Evolutionary conservation across 768 basidiomycete genomes (phyloP).

Genomic region (Hygrocybe punicea): DNA sequence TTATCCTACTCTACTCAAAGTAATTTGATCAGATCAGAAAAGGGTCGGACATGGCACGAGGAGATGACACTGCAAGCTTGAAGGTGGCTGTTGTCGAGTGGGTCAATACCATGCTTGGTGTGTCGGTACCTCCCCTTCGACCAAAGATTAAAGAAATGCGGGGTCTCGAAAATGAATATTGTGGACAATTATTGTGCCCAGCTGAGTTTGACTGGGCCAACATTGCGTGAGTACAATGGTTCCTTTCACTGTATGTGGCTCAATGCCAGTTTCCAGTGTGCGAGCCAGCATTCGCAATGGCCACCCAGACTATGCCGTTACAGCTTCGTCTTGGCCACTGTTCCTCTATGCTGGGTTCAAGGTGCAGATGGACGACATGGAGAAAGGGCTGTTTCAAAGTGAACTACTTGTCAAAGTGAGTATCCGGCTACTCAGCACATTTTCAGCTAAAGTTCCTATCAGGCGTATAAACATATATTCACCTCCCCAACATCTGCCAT

Average conservation of each 20-base stretch:
- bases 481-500: neutral
- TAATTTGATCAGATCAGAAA: conserved; percentile 1
- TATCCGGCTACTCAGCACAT: neutral
- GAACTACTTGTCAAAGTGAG: conserved; percentile 11
- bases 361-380: neutral
- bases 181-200: conserved; percentile 17
- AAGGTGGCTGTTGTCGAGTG: conserved; percentile 7
- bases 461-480: conserved; percentile 6
- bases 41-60: conserved; percentile 9
- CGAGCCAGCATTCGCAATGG: conserved; percentile 10
- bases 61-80: conserved; percentile 10
- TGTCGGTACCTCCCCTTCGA: neutral
- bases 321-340: conserved; percentile 10
- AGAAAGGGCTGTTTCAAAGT: conserved; percentile 12
- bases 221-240: conserved; percentile 9
- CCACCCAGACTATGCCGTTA: conserved; percentile 8
- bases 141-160: conserved; percentile 8
- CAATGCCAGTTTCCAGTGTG: neutral
- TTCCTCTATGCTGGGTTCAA: conserved; percentile 7
- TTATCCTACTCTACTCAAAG: neutral
- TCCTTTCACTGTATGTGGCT: neutral
- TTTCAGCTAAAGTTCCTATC: neutral
- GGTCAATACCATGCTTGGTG: conserved; percentile 1
- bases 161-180: conserved; percentile 16
- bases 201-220: conserved; percentile 18